Evolutionary conservation across 805 yeast species (phyloP).

Genomic region (Lipomyces oligophaga): DNA sequence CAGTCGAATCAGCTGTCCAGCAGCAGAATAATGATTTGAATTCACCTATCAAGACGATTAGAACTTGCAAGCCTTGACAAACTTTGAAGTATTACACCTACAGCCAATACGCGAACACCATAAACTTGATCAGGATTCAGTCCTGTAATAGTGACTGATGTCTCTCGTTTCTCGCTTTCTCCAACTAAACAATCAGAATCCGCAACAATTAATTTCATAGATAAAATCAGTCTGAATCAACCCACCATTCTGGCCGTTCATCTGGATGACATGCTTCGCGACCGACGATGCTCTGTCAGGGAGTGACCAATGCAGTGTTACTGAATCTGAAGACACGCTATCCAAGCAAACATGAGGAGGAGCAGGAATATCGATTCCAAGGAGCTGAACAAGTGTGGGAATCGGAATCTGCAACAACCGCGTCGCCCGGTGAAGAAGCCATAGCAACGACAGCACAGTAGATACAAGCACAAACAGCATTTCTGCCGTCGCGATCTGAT

Average conservation of each 20-base stretch:
- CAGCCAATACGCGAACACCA: slow-evolving; percentile 37
- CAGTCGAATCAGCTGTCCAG: slow-evolving; percentile 30
- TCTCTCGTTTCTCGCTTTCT: slow-evolving; percentile 38
- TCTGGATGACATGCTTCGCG: slow-evolving; percentile 36
- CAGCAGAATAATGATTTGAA: slow-evolving; percentile 28
- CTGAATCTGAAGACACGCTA: slow-evolving; percentile 32
- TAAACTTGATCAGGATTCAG: slow-evolving; percentile 37
- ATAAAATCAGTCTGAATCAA: not conserved
- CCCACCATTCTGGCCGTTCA: slow-evolving; percentile 35
- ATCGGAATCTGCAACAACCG: slow-evolving; percentile 38
- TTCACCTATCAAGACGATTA: slow-evolving; percentile 13
- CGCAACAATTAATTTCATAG: not conserved
- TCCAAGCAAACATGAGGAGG: slow-evolving; percentile 37
- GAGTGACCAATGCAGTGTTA: slow-evolving; percentile 38
- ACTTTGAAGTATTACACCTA: slow-evolving; percentile 8
- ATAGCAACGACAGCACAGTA: slow-evolving; percentile 35
- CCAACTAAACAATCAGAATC: slow-evolving; percentile 14
- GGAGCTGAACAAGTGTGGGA: slow-evolving; percentile 35
- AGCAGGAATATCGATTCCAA: slow-evolving; percentile 39
- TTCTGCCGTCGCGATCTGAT: no score
- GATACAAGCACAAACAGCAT: slow-evolving; percentile 30
- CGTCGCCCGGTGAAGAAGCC: slow-evolving; percentile 39
- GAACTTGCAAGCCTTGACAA: not conserved
- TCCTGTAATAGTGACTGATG: slow-evolving; percentile 36
- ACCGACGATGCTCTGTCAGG: slow-evolving; percentile 35